Evolutionary conservation across 495 filamentous ascomycete genomes (phyloP), one percentile per base, ranked within the genome.

Genomic region (Penicillium alfredii): DNA sequence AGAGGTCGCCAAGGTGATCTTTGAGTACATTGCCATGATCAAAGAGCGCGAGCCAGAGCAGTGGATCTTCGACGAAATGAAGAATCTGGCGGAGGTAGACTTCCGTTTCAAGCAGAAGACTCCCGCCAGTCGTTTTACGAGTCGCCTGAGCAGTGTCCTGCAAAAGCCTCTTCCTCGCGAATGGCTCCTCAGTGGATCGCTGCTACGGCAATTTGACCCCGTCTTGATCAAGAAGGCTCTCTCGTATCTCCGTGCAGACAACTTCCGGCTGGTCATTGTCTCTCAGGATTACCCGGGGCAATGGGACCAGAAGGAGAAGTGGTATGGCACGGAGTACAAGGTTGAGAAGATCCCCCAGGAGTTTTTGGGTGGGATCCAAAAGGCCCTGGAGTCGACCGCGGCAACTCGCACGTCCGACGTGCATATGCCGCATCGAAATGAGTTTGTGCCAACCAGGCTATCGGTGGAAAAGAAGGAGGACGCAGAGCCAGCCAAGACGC

Each of bases 311-410:
- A 88, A 84, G 53, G 92, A 99, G 65, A 85, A 86, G 61, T 99
- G 93, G 93, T 99, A 99, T 45, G 90, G 90, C 12, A 99, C 92
- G 4, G 89, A 96, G 50, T 94, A 96, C 63, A 83, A 77, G 43
- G 70, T 77, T 18, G 85, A 94, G 56, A 82, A 81, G 55, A 87
- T 99, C 29, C 82, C 88, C 2, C 49, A 73, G 22, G 77, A 86
- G 13, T 84, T 94, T 51, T 63, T 92, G 52, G 58, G 66, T 3
- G 76, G 82, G 26, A 74, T 97, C 37, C 64, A 72, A 27, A 60
- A 73, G 35, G 86, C 88, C 4, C 66, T 76, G 15, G 54, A 71
- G 2, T 76, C 69, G 18, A 69, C 73, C 8, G 58, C 68, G 8
- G 63, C 67, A 12, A 73, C 75, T 5, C 76, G 88, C 12, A 72